Base-by-base conservation (phyloP, 1,139 yeast genomes). In the Scheffersomyces titani region DNA sequence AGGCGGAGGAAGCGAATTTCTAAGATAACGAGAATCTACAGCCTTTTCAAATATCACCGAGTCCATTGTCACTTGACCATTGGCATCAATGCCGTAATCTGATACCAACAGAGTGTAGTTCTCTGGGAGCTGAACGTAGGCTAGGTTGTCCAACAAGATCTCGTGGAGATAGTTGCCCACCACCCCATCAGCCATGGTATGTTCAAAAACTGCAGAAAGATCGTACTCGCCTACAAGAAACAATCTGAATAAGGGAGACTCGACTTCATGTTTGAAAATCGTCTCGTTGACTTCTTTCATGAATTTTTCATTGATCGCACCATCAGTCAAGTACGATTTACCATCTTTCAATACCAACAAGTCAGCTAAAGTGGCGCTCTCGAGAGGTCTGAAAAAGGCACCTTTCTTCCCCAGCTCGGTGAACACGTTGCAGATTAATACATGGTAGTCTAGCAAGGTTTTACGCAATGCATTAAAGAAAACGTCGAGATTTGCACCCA, bases 141-240 rank as follows among this genome's bases (percentile, higher is more conserved):
- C 70, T 56, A 76, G 63, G 52, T 70, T 71, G 20, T 71, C 69
- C 20, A 77, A 61, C 30, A 79, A 70, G 13, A 70, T 66, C 61
- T 78, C 77, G 58, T 78, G 82, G 63, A 79, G 74, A 51, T 69
- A 68, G 47, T 66, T 67, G 0, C 76, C 82, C n/a, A 74, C 79
- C 5, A 77, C 65, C 0, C 83, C 84, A 63, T 80, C 84, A 16
- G 71, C 74, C 36, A 77, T 69, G 0, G 82, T 72, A 59, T 80
- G 84, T 52, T 80, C 83, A 47, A 77, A 71, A 0, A 70, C 69
- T 2, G 63, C 73, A 5, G 72, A 65, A 45, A 78, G 59, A n/a
- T 70, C 61, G 24, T 57, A 53, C 0, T 63, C 56, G 1, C 72
- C 76, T 16, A 71, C 60, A 11, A 66, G 48, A n/a, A 75, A 53